Evolutionary conservation across 371 early-diverging fungal species (phyloP).

Genomic region (Zopfochytrium polystomum): DNA sequence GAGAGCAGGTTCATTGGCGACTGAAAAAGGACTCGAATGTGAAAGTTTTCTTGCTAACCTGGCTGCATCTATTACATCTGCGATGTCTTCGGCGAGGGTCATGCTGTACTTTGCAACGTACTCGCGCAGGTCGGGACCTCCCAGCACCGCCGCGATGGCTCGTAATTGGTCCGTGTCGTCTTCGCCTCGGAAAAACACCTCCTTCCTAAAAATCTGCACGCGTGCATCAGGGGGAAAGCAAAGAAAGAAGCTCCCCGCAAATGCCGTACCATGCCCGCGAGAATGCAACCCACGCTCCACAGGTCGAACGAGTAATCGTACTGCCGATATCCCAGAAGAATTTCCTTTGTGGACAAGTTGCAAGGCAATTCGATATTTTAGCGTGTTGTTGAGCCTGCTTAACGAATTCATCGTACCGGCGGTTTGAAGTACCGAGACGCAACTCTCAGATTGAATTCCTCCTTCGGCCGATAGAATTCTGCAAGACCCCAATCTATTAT

Average conservation of each 20-base stretch:
- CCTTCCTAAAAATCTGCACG: conserved; percentile 49
- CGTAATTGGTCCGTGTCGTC: conserved; percentile 60
- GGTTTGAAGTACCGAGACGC: conserved; percentile 58
- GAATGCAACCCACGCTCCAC: conserved; percentile 61
- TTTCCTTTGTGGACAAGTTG: no score
- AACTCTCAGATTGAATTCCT: conserved; percentile 52
- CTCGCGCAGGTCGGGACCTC: conserved; percentile 42
- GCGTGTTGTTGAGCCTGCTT: no score
- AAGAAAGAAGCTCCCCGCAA: neutral
- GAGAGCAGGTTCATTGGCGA: neutral
- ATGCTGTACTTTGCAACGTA: conserved; percentile 49
- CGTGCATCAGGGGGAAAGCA: conserved; percentile 19
- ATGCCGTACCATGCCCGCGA: conserved; percentile 51
- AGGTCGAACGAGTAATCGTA: conserved; percentile 64
- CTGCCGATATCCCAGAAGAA: conserved; percentile 46
- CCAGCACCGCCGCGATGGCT: conserved; percentile 59
- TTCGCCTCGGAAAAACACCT: conserved; percentile 60
- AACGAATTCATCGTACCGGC: no score
- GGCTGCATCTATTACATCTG: neutral
- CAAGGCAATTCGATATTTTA: no score
- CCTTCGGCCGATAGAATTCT: conserved; percentile 53
- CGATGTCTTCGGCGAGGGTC: conserved; percentile 11
- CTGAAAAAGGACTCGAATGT: conserved; percentile 1
- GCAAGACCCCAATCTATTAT: conserved; percentile 63
- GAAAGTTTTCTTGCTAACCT: neutral